These are phyloP conservation scores for Aspergillus carbonarius DNA, from an alignment of 2,329 filamentous ascomycete species.

Conservation along the genomic window DNA sequence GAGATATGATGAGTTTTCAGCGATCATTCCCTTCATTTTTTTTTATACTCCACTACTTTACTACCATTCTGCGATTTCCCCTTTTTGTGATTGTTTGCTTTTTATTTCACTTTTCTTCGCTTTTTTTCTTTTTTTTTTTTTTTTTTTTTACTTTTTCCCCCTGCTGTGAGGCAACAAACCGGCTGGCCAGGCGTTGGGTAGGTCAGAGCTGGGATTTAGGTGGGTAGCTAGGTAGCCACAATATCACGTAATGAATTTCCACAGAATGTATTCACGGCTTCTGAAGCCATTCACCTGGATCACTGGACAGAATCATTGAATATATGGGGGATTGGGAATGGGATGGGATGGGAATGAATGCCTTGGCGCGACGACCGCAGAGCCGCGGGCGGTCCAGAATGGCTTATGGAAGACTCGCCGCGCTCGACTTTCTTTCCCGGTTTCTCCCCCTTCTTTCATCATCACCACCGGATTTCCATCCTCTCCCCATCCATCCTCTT, in stretches of 20 bases:
- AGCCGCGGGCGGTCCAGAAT: conserved; percentile 17
- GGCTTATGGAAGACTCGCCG: conserved; percentile 13
- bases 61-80: conserved; percentile 6
- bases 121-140: conserved; percentile 4
- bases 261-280: neutral
- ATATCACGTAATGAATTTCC: neutral
- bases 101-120: conserved; percentile 1
- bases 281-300: no score
- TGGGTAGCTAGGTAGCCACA: neutral
- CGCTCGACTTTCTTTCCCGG: conserved; percentile 12
- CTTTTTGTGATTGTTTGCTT: conserved; percentile 10
- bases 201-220: neutral
- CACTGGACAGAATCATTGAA: neutral
- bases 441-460: conserved; percentile 23
- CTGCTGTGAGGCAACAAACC: conserved; percentile 1
- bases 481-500: conserved; percentile 10
- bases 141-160: neutral
- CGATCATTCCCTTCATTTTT: conserved; percentile 7
- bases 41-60: conserved; percentile 15
- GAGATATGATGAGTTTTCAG: neutral
- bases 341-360: neutral
- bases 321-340: no score
- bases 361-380: conserved; percentile 1
- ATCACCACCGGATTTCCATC: conserved; percentile 10
- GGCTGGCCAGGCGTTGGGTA: conserved; percentile 12